A percentile compares a stretch with the other conserved stretches of the same genome.
Evolutionary conservation across 2,329 filamentous ascomycete species (phyloP).

Genomic region (Alternaria infectoria): DNA sequence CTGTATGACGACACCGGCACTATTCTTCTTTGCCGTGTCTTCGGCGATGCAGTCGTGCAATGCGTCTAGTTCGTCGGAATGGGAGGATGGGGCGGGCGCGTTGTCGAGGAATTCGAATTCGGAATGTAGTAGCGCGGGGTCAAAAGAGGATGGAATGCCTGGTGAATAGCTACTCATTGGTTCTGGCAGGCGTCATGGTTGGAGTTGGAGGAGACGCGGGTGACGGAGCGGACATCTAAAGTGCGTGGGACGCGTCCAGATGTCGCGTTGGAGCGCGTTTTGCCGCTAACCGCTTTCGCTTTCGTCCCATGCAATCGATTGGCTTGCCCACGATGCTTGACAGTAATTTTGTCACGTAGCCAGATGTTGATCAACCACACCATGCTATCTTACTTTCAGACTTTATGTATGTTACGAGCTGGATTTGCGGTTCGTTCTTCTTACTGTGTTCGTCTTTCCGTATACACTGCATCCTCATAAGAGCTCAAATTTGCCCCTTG

Average conservation of each 20-base stretch:
- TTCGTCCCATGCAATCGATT: background rate
- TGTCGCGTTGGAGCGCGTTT: slow-evolving; percentile 21
- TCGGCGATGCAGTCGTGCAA: slow-evolving; percentile 52
- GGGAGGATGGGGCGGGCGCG: slow-evolving; percentile 30
- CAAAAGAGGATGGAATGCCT: slow-evolving; percentile 56
- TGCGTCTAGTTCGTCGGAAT: slow-evolving; percentile 58
- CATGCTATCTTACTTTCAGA: background rate
- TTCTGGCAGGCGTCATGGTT: background rate
- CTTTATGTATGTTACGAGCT: background rate
- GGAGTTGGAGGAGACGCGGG: background rate
- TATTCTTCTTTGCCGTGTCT: slow-evolving; percentile 50
- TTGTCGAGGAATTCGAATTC: slow-evolving; percentile 42
- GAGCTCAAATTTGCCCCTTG: background rate
- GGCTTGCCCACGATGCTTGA: background rate
- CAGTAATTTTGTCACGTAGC: background rate
- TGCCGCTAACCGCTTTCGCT: slow-evolving; percentile 17
- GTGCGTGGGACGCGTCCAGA: slow-evolving; percentile 13
- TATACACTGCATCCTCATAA: background rate
- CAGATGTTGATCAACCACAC: background rate
- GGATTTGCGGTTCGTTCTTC: background rate
- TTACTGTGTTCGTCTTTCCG: background rate
- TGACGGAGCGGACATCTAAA: slow-evolving; percentile 1
- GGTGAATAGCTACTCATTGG: slow-evolving; percentile 39
- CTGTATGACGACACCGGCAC: slow-evolving; percentile 57
- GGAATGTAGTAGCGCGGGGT: slow-evolving; percentile 58